Evolutionary conservation across 2,329 filamentous ascomycete genomes (phyloP).

Genomic region (Nemania sp.): DNA sequence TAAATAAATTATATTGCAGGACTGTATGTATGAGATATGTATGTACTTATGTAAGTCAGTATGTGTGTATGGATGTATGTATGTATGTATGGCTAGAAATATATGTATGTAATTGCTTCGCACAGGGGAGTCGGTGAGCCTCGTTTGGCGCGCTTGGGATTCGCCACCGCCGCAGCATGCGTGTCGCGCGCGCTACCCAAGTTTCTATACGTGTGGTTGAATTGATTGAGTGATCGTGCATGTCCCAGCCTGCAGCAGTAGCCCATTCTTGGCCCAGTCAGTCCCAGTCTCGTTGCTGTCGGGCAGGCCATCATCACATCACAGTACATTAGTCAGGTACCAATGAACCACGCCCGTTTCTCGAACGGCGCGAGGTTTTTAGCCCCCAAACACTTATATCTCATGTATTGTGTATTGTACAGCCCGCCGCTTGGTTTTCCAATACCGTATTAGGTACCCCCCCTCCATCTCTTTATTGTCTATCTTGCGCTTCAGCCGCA

Average conservation of each 20-base stretch:
- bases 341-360: slow-evolving; percentile 18
- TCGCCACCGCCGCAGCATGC: slow-evolving; percentile 21
- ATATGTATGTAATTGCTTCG: slow-evolving; percentile 6
- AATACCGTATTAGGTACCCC: neutral
- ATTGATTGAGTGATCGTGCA: slow-evolving; percentile 29
- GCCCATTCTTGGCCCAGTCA: slow-evolving; percentile 29
- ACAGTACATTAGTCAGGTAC: slow-evolving; percentile 35
- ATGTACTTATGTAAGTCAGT: neutral
- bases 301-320: slow-evolving; percentile 32
- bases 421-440: neutral
- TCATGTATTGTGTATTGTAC: neutral
- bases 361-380: slow-evolving; percentile 13
- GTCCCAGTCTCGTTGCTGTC: slow-evolving; percentile 30
- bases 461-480: slow-evolving; percentile 1
- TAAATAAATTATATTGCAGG: neutral
- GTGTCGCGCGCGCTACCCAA: slow-evolving; percentile 26
- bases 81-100: neutral
- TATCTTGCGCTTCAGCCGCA: slow-evolving; percentile 30
- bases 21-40: neutral
- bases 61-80: neutral
- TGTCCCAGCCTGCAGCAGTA: slow-evolving; percentile 12
- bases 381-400: neutral
- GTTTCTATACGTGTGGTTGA: slow-evolving; percentile 24
- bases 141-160: slow-evolving; percentile 22
- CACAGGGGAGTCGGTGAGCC: slow-evolving; percentile 34